Evolutionary conservation across 176 grass and related monocot genomes (phyloP).

Genomic region (Tuctoria greenei): DNA sequence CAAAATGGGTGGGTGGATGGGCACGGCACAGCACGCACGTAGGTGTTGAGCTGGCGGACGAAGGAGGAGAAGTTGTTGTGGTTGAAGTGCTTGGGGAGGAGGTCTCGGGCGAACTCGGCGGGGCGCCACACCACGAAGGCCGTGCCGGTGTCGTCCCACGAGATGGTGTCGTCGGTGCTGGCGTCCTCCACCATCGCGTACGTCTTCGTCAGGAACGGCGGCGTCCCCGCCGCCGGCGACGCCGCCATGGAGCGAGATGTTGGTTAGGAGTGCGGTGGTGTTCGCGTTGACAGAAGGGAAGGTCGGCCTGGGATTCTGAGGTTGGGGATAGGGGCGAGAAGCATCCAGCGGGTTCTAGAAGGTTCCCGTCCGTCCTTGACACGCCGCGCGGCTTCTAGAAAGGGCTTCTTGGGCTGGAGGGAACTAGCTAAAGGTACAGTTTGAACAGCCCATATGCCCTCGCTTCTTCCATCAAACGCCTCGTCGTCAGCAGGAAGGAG

Average conservation of each 20-base stretch:
- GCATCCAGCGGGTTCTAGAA: conserved; percentile 60
- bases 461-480: not conserved
- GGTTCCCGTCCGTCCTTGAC: conserved; percentile 25
- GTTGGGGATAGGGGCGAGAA: conserved; percentile 39
- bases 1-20: not conserved
- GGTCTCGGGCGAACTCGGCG: conserved; percentile 62
- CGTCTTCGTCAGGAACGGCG: conserved; percentile 75
- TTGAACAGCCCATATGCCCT: conserved; percentile 1
- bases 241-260: conserved; percentile 10
- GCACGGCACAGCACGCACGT: conserved; percentile 63
- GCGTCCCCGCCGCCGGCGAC: conserved; percentile 43
- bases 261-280: not conserved
- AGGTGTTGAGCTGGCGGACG: conserved; percentile 88
- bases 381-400: conserved; percentile 48
- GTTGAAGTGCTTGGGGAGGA: conserved; percentile 81
- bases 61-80: conserved; percentile 96
- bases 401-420: not conserved
- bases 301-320: conserved; percentile 12
- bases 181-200: conserved; percentile 65
- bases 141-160: conserved; percentile 64
- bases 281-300: not conserved
- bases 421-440: not conserved
- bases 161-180: conserved; percentile 55
- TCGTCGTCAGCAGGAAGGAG: too few species aligned
- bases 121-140: conserved; percentile 64